Base-by-base conservation (phyloP, 768 basidiomycete genomes). In the Punctularia strigosozonata region DNA sequence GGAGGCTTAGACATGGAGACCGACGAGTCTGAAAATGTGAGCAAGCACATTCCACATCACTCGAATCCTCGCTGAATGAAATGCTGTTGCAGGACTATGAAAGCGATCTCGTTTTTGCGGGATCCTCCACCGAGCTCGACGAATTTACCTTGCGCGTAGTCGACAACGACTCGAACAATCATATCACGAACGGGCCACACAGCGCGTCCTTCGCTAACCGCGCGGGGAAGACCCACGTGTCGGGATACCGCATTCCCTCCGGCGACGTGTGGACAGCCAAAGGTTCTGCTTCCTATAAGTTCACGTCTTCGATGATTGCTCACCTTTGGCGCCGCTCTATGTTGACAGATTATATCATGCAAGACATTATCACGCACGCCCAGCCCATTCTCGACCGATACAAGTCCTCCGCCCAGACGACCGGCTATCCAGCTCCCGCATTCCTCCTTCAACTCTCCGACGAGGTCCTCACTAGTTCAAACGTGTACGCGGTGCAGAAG, bases 401-500 rank as follows among this genome's bases (percentile, higher is more conserved):
- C 58, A 66, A 65, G 46, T 69, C 77, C 41, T 52, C 61, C 18
- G 38, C 55, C 26, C n/a, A n/a, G n/a, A n/a, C n/a, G n/a, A 47
- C 50, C 6, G 69, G 65, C 5, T 56, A 59, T 1, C 92, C 92
- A 0, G 86, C 92, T 50, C 80, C 92, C 1, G 81, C 90, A 3
- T 84, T 80, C 48, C 56, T 83, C 12, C 66, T 92, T 7, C 77
- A 78, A 28, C 62, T 95, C 3, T 70, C 85, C 2, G 80, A 95
- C 49, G 80, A 87, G 35, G 63, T 75, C 6, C 69, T 77, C 39
- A 67, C 70, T 10, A 72, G 69, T 30, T 82, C 82, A 56, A 94
- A 90, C 51, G 65, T 95, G 20, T 90, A 70, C 51, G 90, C 83
- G 8, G 69, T 92, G 34, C 92, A 98, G 57, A 92, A 90, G 54